Evolutionary conservation across 169 alveolate genomes (phyloP).

Genomic region (Plasmodium gallinaceum): DNA sequence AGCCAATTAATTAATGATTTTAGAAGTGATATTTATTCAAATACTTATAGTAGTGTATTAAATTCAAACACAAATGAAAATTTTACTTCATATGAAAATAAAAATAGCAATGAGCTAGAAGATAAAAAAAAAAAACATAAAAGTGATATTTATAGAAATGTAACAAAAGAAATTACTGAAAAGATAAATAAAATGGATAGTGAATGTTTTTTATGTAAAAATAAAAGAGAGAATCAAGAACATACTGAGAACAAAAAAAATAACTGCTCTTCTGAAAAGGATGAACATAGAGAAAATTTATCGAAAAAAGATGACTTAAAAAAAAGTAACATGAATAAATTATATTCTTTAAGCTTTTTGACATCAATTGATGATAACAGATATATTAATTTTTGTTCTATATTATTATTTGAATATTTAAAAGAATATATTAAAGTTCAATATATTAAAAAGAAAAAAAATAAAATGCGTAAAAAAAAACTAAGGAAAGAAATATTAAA

Average conservation of each 20-base stretch:
- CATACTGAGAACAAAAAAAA: too few relatives aligned
- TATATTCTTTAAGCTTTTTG: slow-evolving; percentile 44
- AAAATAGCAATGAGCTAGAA: not conserved
- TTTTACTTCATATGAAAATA: not conserved
- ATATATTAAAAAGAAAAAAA: slow-evolving; percentile 63
- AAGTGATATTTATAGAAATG: slow-evolving; percentile 5
- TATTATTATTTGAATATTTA: slow-evolving; percentile 57
- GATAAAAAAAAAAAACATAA: slow-evolving; percentile 7
- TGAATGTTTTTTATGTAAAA: not conserved
- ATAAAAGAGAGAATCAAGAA: not conserved
- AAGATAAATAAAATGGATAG: not conserved
- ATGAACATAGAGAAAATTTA: not conserved
- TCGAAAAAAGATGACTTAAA: slow-evolving; percentile 8
- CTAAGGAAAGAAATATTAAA: slow-evolving; percentile 72
- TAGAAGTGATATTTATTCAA: slow-evolving; percentile 44
- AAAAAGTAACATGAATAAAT: slow-evolving; percentile 62
- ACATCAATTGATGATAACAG: slow-evolving; percentile 65
- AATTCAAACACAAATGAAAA: not conserved
- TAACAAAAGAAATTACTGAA: slow-evolving; percentile 7
- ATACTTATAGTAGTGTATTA: slow-evolving; percentile 42
- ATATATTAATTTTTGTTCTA: slow-evolving; percentile 26
- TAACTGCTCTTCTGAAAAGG: not conserved
- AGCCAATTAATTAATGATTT: slow-evolving; percentile 54
- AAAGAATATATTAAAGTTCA: slow-evolving; percentile 50
- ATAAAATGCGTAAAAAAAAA: slow-evolving; percentile 73